Percentiles rank a stretch among this genome's conserved stretches.
Conservation (phyloP, 1,284 basidiomycete genomes). For the Ustilago xerochloae region DNA sequence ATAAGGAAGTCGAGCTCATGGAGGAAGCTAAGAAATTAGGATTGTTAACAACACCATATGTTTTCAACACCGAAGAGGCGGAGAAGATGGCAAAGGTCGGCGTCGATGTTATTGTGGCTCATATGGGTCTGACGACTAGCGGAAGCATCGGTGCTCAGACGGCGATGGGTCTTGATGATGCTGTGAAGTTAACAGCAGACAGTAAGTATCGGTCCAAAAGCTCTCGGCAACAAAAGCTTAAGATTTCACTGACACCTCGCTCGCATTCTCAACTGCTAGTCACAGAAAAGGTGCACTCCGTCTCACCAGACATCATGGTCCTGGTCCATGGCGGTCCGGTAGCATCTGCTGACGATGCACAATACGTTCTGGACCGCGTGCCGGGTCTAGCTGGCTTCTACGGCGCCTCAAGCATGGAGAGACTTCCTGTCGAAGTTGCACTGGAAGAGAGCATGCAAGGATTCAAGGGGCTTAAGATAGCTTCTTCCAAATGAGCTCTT, state of each 20-base stretch:
- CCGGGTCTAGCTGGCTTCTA: conserved; percentile 46
- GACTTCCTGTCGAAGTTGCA: conserved; percentile 46
- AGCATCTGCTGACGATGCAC: conserved; percentile 38
- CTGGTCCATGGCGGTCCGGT: conserved; percentile 49
- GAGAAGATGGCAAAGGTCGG: conserved; percentile 36
- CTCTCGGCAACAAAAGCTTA: background rate
- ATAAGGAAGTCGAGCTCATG: conserved; percentile 45
- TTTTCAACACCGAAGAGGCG: conserved; percentile 40
- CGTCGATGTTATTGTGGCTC: conserved; percentile 40
- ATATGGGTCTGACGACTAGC: conserved; percentile 44
- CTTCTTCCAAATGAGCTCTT: background rate
- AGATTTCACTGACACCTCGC: background rate
- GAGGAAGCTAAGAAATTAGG: conserved; percentile 33
- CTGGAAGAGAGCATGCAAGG: conserved; percentile 39
- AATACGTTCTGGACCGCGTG: conserved; percentile 41
- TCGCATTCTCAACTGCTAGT: conserved; percentile 11
- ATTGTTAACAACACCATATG: conserved; percentile 42
- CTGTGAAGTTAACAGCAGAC: conserved; percentile 31
- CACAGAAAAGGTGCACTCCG: conserved; percentile 28
- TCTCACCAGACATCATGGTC: conserved; percentile 35
- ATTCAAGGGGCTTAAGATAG: conserved; percentile 37
- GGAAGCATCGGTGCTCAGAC: conserved; percentile 46
- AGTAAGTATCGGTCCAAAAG: conserved; percentile 29
- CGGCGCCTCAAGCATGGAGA: conserved; percentile 48
- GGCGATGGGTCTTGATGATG: conserved; percentile 40